Evolutionary conservation across 331 rosid genomes (phyloP), one percentile per base, ranked within the genome.

Genomic region (Erythrophleum ivorense): DNA sequence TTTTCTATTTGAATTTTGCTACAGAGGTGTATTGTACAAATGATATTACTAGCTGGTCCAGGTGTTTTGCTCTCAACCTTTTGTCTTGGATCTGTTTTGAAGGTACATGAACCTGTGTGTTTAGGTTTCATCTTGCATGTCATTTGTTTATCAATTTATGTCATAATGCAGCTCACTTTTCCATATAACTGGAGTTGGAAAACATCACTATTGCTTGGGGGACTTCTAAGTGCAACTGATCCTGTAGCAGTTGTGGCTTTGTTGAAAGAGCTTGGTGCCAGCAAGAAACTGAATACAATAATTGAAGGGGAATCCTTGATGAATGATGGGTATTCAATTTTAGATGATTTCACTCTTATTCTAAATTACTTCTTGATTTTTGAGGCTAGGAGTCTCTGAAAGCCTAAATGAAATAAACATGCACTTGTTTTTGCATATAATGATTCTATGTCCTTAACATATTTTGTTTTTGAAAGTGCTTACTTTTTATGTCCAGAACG

Each of bases 221-320:
- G 98, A 75, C 97, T 95, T 87, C 79, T 93, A 79, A 92, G 99
- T 73, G 99, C 99, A 75, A 95, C 99, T 21, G 99, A 93, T 88
- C 99, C 99, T 31, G 99, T 95, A 75, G 99, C 99, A 66, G 98
- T 95, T 78, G 97, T 95, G 78, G 99, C 98, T 80, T 82, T 95
- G 78, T 83, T 95, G 86, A 95, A 91, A 80, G 98, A 95, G 34
- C 98, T 95, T 49, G 99, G 99, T 81, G 98, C 98, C 48, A 93
- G 97, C 89, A 95, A 95, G 85, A 95, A 95, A 81, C 80, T 95
- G 88, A 93, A 90, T 85, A 95, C 99, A 7, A 92, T 93, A 85
- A 89, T 95, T 80, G 98, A 95, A 91, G 98, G 98, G 84, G 99
- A 95, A 81, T 95, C 99, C 84, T 84, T 92, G 91, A 95, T 95